A percentile compares a stretch with the other conserved stretches of the same genome.
Conservation (phyloP, 2,329 filamentous ascomycete species). For the Colletotrichum sp. region DNA sequence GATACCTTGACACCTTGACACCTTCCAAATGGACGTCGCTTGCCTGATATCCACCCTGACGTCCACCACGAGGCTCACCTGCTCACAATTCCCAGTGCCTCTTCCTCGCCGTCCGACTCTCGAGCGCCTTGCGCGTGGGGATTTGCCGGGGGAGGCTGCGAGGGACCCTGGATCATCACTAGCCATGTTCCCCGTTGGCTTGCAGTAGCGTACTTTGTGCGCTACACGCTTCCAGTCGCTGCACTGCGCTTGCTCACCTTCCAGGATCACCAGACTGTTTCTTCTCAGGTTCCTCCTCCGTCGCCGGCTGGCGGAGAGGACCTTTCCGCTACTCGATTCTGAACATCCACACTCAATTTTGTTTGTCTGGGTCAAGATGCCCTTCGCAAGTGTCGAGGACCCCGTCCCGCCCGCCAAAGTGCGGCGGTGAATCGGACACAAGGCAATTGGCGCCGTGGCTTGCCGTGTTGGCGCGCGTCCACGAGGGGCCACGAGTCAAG, state of each 20-base stretch:
- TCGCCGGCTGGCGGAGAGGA: conserved; percentile 5
- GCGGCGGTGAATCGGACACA: not conserved
- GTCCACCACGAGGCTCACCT: not conserved
- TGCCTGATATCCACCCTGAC: not conserved
- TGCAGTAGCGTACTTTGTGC: not conserved
- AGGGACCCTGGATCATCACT: not conserved
- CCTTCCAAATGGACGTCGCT: not conserved
- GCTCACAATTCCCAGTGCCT: not conserved
- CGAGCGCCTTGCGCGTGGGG: not conserved
- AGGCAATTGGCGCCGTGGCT: not conserved
- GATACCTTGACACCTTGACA: not conserved
- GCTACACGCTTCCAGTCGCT: not conserved
- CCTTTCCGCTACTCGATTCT: not conserved
- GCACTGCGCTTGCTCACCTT: not conserved
- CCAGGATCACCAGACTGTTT: not conserved
- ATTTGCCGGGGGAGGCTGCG: not conserved
- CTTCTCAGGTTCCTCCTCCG: not conserved
- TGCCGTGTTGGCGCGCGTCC: not conserved
- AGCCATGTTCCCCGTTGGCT: not conserved
- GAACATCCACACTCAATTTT: not conserved
- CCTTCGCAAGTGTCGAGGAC: not conserved
- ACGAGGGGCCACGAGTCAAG: not conserved
- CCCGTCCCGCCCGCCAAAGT: not conserved
- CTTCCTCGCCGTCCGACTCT: not conserved
- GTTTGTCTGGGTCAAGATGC: not conserved